Evolutionary conservation across 495 filamentous ascomycete species (phyloP), one percentile per base, ranked within the genome.

Genomic region (Penicillium samsonianum): DNA sequence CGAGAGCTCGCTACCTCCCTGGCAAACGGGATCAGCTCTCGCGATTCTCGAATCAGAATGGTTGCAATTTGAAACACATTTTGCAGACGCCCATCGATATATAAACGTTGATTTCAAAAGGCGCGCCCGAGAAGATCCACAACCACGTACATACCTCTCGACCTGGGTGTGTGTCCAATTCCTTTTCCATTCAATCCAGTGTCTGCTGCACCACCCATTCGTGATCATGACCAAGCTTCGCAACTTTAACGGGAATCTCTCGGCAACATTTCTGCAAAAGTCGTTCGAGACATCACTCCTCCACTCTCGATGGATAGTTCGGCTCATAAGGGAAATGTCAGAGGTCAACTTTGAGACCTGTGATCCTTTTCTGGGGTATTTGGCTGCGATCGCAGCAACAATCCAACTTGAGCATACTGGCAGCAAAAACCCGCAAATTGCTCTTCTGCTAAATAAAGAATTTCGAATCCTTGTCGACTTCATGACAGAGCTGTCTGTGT

Each of bases 151-250:
- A 31, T 71, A 71, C 17, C 46, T 71, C 4, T 59, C 63, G 17
- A 71, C 61, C 5, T 71, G 68, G 68, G 47, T 71, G 3, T 67
- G 57, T 37, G 65, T 68, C 5, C 68, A 71, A 33, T 71, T 71
- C 7, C 49, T 71, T 6, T 65, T 68, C n/a, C 68, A 71, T 51
- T 66, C 65, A 2, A 60, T 68, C 8, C 68, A 66, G 19, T 65
- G 65, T 35, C 38, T 71, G 2, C 50, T 71, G 23, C 68, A 71
- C 30, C 68, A 68, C 26, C 68, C 68, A 1, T 71, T 71, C 23
- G 63, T 71, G 8, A 71, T 58, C 1, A 68, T 71, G 68, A 57
- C 64, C 44, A 71, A 71, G 30, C 65, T 71, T 17, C 63, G 65
- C 5, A 52, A 68, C 4, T 59, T 71, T 45, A 64, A 42, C 12